Base-by-base conservation (phyloP, 129 eudicot genomes). In the Calendula officinalis region DNA sequence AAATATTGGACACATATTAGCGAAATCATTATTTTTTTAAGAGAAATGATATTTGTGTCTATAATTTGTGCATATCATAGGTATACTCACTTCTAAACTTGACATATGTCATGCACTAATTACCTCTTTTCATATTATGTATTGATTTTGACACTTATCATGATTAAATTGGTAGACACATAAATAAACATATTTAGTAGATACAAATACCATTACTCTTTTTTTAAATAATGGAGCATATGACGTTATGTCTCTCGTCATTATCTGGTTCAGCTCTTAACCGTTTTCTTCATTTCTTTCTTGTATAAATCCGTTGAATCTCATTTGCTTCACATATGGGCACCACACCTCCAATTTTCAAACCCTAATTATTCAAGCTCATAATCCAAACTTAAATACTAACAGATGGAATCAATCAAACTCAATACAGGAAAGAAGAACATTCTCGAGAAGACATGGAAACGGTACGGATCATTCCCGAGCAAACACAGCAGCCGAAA, bases 371-470 rank as follows among this genome's bases (percentile, higher is more conserved):
- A 54, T 16, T 6, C 42, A 4, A 4, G 27, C 14, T 27, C 60
- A 55, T 10, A 39, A 39, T 22, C n/a, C n/a, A 22, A 22, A 2
- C 7, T 8, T 39, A 8, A 39, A 2, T n/a, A 3, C 6, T 30
- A 11, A 3, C 49, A 34, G 12, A 71, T 71, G 76, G 69, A 71
- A 0, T 50, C 69, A 41, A 2, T 9, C 44, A 48, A 60, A 5
- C 7, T 38, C 17, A 39, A 12, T 33, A 3, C 57, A 5, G 70
- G 49, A 63, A 80, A 78, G 81, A 83, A 58, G 37, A 79, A 70
- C 48, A 48, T 81, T 0, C 49, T 86, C 17, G 36, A 39, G 13
- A 83, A 80, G 70, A 83, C 84, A 51, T 78, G 84, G 70, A 69
- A 83, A 47, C 69, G 77, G 2, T 83, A 74, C 37, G 67, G 75